Evolutionary conservation across 2,329 filamentous ascomycete genomes (phyloP), one percentile per base, ranked within the genome.

Genomic region (Colletotrichum incanum): DNA sequence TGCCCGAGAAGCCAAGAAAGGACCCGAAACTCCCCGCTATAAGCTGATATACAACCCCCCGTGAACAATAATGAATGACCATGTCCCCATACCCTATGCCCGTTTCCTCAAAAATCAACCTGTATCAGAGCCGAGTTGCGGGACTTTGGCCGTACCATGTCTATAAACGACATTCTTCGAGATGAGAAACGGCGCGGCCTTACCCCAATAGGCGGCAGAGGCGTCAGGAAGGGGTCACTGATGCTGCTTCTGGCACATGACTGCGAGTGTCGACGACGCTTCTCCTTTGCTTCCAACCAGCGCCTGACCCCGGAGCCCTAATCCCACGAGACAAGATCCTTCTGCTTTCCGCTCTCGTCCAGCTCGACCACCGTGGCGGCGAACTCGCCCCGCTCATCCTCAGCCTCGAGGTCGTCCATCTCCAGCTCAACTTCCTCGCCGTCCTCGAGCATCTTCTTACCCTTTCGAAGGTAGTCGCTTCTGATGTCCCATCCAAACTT

Each of bases 401-500:
- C 88, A 1, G 84, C 86, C 72, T 88, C 85, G 49, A 89, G 82
- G 56, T 89, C 87, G 2, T 82, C 80, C 64, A 87, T 78, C 76
- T 86, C 85, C 2, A 84, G 77, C 64, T 86, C 83, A 0, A 88
- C 82, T 73, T 86, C 76, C 78, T 89, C 84, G 34, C 87, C 86
- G 74, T 89, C 87, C 72, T 89, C 87, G 60, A 88, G 81, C 80
- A 85, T 87, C 34, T 87, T 78, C 65, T 81, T 84, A 2, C 87
- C 87, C 26, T 81, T 81, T 5, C 86, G 82, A 7, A 88, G 76
- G 73, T 87, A 88, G 68, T 87, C 83, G 9, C 82, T 85, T 20
- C 84, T 78, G 16, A 92, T 78, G 65, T 91, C 88, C 90, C 90
- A 92, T 5, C 85, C 88, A 59, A 81, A 81, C 58, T 80, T 82